Conservation (phyloP, 129 eudicot genomes). For the Helianthus annuus region DNA sequence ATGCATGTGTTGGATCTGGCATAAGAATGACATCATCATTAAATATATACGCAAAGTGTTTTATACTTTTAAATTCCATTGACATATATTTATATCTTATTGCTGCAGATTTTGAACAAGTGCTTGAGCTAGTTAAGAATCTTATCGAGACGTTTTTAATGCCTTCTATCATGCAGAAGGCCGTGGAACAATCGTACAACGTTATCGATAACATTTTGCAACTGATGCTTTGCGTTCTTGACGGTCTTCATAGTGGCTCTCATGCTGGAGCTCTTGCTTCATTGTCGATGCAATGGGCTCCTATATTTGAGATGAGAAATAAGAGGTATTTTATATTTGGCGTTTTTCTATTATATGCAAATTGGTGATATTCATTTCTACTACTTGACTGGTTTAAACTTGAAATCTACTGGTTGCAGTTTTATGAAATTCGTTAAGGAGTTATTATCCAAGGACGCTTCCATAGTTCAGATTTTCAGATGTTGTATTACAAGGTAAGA, state of each 20-base stretch:
- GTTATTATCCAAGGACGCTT: constrained; percentile 56
- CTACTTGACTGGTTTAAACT: constrained; percentile 10
- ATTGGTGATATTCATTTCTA: background rate
- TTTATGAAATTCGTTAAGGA: constrained; percentile 58
- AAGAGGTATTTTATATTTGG: constrained; percentile 43
- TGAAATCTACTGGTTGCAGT: constrained; percentile 44
- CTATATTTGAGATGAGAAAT: constrained; percentile 59
- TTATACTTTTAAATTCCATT: background rate
- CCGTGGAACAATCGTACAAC: constrained; percentile 38
- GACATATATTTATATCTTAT: constrained; percentile 12
- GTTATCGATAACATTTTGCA: constrained; percentile 54
- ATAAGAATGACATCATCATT: background rate
- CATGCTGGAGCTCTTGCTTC: constrained; percentile 28
- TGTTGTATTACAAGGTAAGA: constrained; percentile 51
- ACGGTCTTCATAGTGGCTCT: constrained; percentile 49
- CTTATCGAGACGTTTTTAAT: constrained; percentile 49
- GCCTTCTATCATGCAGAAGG: constrained; percentile 29
- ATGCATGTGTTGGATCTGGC: too few relatives aligned
- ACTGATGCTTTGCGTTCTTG: constrained; percentile 70
- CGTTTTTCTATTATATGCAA: background rate
- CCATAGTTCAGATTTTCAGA: constrained; percentile 52
- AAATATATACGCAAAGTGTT: background rate
- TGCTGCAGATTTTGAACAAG: constrained; percentile 51
- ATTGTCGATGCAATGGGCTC: constrained; percentile 64
- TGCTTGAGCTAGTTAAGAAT: constrained; percentile 50